Base-by-base conservation (phyloP, 768 basidiomycete species). In the Trametes cubensis region DNA sequence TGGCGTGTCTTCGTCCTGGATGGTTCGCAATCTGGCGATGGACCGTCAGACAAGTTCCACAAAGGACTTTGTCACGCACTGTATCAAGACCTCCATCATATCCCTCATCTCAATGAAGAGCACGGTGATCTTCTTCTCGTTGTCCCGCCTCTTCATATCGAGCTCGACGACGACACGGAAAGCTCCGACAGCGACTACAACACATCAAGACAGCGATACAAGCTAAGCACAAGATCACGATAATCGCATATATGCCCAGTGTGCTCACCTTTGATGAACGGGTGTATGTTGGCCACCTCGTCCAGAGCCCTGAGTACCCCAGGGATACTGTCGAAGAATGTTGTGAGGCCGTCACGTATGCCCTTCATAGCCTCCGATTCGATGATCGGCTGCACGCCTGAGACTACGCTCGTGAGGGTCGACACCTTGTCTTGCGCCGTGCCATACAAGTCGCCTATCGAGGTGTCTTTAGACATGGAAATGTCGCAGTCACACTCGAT, bases 101-200 rank as follows among this genome's bases (percentile, higher is more conserved):
- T 83, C 76, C 60, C 75, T 76, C 82, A 85, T 85, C 62, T 81
- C 78, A 10, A 79, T 68, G 40, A 80, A 80, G 6, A 85, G 72
- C 4, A 75, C 71, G 2, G 78, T 60, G 7, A 84, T 75, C 61
- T 81, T 83, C 58, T 76, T 78, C 57, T 85, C 80, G 55, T 85
- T 85, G 26, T 82, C 81, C 23, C 80, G 72, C 23, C 83, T 73
- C 3, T 79, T 80, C 56, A 79, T 56, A 55, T 84, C 82, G 39
- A 85, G 71, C 18, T 78, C 77, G 26, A 82, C 75, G 6, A 81
- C 81, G 0, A 81, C 72, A 39, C 79, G 75, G 70, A 85, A 85
- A 1, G 83, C 82, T 14, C 77, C 68, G 17, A 84, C 79, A 21
- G 77, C 81, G 41, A 81, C 83, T 75, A 21, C 2, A 74, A 60